phyloP scores from a whole-genome alignment of 148 eudicot genomes.

The Camellia japonica region DNA sequence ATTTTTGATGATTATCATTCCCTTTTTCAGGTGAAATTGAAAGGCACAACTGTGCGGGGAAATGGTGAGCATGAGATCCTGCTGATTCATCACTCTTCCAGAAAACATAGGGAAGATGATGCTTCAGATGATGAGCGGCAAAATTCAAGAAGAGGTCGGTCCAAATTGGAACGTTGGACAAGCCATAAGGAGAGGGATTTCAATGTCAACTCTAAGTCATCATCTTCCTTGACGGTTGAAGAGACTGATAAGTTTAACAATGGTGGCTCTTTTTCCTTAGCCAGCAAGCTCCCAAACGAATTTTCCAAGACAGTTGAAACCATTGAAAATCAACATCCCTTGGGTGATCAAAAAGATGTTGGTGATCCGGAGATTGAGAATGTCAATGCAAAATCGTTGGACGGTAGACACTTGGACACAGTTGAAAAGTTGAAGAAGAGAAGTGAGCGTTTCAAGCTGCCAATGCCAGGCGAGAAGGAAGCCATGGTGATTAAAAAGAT shows the following conservation, averaged over 20 bases:
- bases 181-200: conserved; percentile 86
- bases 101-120: conserved; percentile 45
- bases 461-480: conserved; percentile 87
- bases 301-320: conserved; percentile 31
- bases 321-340: conserved; percentile 31
- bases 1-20: conserved; percentile 11
- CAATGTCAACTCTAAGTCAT: conserved; percentile 29
- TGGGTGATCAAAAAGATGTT: conserved; percentile 40
- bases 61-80: conserved; percentile 35
- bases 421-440: conserved; percentile 84
- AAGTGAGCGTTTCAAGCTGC: conserved; percentile 95
- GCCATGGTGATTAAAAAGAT: conserved; percentile 45
- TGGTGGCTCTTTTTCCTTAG: conserved; percentile 28
- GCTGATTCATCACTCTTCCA: conserved; percentile 31
- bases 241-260: conserved; percentile 33
- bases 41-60: conserved; percentile 43
- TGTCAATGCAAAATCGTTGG: conserved; percentile 38
- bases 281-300: conserved; percentile 31
- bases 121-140: conserved; percentile 75
- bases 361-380: conserved; percentile 35
- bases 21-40: conserved; percentile 50
- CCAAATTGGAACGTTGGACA: conserved; percentile 95
- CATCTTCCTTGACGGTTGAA: conserved; percentile 45
- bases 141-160: conserved; percentile 75
- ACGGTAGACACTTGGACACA: conserved; percentile 63